Conservation (phyloP, 2,329 filamentous ascomycete genomes). For the Ascochyta rabiei region DNA sequence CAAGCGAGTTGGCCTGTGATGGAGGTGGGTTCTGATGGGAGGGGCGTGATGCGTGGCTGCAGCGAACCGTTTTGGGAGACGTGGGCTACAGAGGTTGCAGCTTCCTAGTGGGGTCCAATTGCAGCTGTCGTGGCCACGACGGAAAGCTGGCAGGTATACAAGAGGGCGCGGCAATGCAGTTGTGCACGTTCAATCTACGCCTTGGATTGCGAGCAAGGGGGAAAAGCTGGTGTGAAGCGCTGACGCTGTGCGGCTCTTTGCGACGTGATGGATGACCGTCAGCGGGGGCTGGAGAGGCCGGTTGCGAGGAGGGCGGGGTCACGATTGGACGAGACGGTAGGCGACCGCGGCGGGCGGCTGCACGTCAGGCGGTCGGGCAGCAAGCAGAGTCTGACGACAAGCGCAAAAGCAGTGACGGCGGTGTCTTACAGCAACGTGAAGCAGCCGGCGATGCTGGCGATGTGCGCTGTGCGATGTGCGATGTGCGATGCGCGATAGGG, state of each 20-base stretch:
- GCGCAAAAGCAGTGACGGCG: slow-evolving; percentile 16
- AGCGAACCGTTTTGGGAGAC: slow-evolving; percentile 35
- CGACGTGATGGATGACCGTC: slow-evolving; percentile 26
- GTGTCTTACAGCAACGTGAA: slow-evolving; percentile 24
- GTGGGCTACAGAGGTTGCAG: slow-evolving; percentile 24
- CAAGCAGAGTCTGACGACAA: slow-evolving; percentile 25
- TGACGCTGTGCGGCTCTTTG: slow-evolving; percentile 38
- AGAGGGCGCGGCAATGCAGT: slow-evolving; percentile 16
- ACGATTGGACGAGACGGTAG: slow-evolving; percentile 31
- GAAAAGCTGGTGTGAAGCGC: slow-evolving; percentile 8
- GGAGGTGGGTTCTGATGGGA: slow-evolving; percentile 10
- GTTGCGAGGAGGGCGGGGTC: slow-evolving; percentile 32
- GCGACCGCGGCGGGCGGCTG: slow-evolving; percentile 33
- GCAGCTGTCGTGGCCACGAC: slow-evolving; percentile 25
- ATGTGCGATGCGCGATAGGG: background rate
- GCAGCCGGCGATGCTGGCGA: slow-evolving; percentile 6
- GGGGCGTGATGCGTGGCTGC: slow-evolving; percentile 38
- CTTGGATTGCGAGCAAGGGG: background rate
- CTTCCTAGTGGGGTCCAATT: slow-evolving; percentile 19
- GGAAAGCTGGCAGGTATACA: slow-evolving; percentile 32
- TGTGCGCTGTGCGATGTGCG: background rate
- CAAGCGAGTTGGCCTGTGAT: slow-evolving; percentile 36
- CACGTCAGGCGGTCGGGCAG: slow-evolving; percentile 45
- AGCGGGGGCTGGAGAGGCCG: slow-evolving; percentile 24
- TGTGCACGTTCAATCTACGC: slow-evolving; percentile 20